A percentile compares a stretch with the other conserved stretches of the same genome.
phyloP scores from a whole-genome alignment of 345 rosid species.

The Nephelium lappaceum region DNA sequence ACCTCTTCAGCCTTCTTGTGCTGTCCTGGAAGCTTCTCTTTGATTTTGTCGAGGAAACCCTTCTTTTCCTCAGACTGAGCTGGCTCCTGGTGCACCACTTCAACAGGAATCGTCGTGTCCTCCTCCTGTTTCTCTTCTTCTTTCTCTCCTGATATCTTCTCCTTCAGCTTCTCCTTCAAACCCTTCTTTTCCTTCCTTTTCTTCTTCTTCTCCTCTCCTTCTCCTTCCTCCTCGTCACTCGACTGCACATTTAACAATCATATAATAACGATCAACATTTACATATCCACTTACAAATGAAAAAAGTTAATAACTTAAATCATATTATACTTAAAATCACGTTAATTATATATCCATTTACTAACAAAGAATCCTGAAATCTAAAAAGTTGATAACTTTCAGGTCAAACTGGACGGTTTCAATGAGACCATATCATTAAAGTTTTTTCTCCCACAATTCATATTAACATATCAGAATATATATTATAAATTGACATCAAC shows the following conservation, averaged over 20 bases:
- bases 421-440: no score
- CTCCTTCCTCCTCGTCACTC: constrained; percentile 78
- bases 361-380: no score
- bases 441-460: no score
- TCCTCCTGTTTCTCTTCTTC: constrained; percentile 33
- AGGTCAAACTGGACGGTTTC: no score
- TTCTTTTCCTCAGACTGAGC: constrained; percentile 59
- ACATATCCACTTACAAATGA: background rate
- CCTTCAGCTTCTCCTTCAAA: constrained; percentile 52
- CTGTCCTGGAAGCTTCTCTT: constrained; percentile 21
- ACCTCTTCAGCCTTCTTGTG: constrained; percentile 25
- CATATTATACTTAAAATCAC: no score
- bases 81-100: constrained; percentile 21
- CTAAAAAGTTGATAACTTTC: no score
- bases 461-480: no score
- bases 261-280: background rate
- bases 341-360: no score
- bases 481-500: constrained; percentile 21
- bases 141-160: constrained; percentile 47
- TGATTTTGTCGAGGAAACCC: constrained; percentile 14
- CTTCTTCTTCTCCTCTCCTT: constrained; percentile 62
- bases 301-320: no score
- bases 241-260: constrained; percentile 46
- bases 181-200: constrained; percentile 62
- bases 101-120: constrained; percentile 44